A percentile compares a stretch with the other conserved stretches of the same genome.
Evolutionary conservation across 148 eudicot species (phyloP).

Genomic region (Fallopia convolvulus): DNA sequence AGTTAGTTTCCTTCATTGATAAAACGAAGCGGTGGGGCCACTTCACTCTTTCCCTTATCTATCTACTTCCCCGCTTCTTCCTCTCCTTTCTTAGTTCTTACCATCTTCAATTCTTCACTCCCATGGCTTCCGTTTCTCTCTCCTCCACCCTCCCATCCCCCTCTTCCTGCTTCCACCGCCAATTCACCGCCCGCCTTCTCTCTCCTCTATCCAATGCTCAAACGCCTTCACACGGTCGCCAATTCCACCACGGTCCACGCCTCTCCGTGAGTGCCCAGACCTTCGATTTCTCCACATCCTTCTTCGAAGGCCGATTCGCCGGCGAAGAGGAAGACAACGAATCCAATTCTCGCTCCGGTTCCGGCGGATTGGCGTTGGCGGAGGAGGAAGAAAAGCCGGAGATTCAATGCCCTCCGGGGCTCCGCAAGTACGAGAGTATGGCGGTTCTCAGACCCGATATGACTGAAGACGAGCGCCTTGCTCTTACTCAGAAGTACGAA

Average conservation of each 20-base stretch:
- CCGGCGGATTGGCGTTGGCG: conserved; percentile 26
- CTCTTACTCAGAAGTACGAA: conserved; percentile 77
- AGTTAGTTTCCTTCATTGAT: not conserved
- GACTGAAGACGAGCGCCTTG: conserved; percentile 87
- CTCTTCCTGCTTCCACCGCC: conserved; percentile 20
- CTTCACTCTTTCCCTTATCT: not conserved
- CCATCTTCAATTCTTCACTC: not conserved
- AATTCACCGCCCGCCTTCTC: conserved; percentile 7
- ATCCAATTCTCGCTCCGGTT: conserved; percentile 25
- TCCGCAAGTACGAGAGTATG: conserved; percentile 87
- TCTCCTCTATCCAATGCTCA: not conserved
- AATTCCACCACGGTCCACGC: conserved; percentile 1
- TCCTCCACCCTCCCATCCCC: conserved; percentile 23
- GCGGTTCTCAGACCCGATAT: conserved; percentile 78
- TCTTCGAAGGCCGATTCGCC: conserved; percentile 65
- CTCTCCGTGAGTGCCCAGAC: conserved; percentile 26
- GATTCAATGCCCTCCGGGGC: conserved; percentile 83
- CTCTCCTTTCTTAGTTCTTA: not conserved
- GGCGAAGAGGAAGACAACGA: conserved; percentile 28
- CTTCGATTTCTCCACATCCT: conserved; percentile 51
- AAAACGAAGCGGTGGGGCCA: not conserved
- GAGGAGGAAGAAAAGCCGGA: conserved; percentile 52
- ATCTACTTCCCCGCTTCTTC: not conserved
- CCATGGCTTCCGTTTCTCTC: conserved; percentile 24
- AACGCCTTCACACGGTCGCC: not conserved